A percentile compares a stretch with the other conserved stretches of the same genome.
These are phyloP conservation scores for Mycena sp. DNA, from an alignment of 1,284 basidiomycete species.

Conservation along the genomic window DNA sequence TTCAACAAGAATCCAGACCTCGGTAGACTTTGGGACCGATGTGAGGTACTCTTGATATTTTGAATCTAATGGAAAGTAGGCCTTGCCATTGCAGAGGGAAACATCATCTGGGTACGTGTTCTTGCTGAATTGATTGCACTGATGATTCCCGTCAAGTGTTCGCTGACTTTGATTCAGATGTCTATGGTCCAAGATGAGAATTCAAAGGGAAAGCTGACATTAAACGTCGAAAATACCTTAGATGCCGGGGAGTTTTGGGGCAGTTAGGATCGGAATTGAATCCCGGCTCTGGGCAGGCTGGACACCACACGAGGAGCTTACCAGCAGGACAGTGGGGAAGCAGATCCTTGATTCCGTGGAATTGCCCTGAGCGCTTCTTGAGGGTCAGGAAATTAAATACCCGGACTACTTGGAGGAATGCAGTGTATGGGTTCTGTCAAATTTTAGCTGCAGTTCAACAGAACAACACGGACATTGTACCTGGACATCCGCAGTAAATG, in stretches of 20 bases:
- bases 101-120: conserved; percentile 36
- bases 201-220: not conserved
- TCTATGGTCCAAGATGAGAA: conserved; percentile 10
- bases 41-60: conserved; percentile 27
- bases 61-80: conserved; percentile 32
- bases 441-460: too few species aligned
- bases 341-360: conserved; percentile 36
- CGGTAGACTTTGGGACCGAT: conserved; percentile 5
- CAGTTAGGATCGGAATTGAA: conserved; percentile 33
- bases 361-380: conserved; percentile 26
- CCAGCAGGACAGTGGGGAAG: conserved; percentile 27
- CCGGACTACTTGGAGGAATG: too few species aligned
- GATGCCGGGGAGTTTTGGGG: conserved; percentile 20
- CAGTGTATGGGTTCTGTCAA: too few species aligned
- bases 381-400: conserved; percentile 38
- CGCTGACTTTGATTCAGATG: conserved; percentile 36
- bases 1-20: not conserved
- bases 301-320: conserved; percentile 38
- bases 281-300: conserved; percentile 41
- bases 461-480: too few species aligned
- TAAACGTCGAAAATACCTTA: conserved; percentile 4
- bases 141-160: conserved; percentile 37
- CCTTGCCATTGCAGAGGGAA: conserved; percentile 29
- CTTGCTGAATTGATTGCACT: conserved; percentile 36
- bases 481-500: conserved; percentile 17